Evolutionary conservation across 768 basidiomycete genomes (phyloP), one percentile per base, ranked within the genome.

Genomic region (Mycena crocata): DNA sequence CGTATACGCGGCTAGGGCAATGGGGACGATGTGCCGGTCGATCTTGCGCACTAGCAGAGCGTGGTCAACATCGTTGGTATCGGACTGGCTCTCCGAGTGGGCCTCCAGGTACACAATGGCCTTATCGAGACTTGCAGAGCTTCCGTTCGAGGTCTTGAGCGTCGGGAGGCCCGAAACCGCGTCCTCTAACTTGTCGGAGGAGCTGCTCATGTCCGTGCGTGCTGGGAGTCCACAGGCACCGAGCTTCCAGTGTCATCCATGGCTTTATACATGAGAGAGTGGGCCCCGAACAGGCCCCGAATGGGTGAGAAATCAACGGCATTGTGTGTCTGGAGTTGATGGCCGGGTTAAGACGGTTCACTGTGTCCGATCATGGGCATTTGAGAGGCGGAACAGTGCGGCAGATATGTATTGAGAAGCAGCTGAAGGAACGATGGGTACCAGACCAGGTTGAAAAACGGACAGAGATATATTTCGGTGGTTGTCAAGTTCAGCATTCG

Each of bases 11-110:
- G 28, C 39, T 13, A 67, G 51, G 3, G 59, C 65, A 34, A 67
- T 56, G 35, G 65, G 65, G 32, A 49, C 54, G 42, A 67, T 62
- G 21, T 57, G 58, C 2, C 50, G 23, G 52, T 67, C 65, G 28
- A 67, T 67, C n/a, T 62, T 67, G 19, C 65, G 65, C 60, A 67
- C 31, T 37, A 67, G 65, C 6, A 13, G 58, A 30, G 59, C 46
- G 12, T 48, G 54, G 54, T 67, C 46, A 24, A 67, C 58, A 3
- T 37, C 45, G n/a, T 15, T 30, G 7, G 24, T 45, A 9, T 45
- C 44, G 21, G 28, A 10, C 26, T 26, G 34, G 12, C 7, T 19
- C 10, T 49, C 37, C 9, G 35, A 6, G 30, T 66, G 64, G 7
- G 46, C 6, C 21, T 67, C 44, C 1, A 67, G 65, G 30, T 67